phyloP scores from a whole-genome alignment of 192 early-diverging fungal genomes.

The Dissophora globulifera region DNA sequence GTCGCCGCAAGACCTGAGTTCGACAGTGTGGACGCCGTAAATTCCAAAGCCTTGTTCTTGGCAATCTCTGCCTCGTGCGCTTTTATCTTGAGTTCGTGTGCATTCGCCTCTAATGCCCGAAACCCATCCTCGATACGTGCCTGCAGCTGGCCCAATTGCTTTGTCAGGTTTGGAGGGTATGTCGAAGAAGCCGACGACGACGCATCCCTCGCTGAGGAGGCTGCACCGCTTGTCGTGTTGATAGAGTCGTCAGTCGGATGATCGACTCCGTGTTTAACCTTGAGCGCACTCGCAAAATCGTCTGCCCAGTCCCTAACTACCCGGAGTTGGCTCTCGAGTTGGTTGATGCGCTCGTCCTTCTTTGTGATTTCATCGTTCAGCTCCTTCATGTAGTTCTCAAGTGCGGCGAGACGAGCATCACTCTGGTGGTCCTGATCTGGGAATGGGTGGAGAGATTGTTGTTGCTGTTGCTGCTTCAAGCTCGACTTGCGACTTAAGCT shows the following conservation, averaged over 20 bases:
- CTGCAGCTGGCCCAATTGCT: constrained; percentile 21
- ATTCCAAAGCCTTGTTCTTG: constrained; percentile 40
- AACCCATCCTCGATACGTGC: constrained; percentile 39
- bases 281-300: constrained; percentile 21
- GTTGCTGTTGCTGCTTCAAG: constrained; percentile 1
- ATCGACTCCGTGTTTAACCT: constrained; percentile 7
- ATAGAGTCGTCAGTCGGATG: not conserved
- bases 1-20: constrained; percentile 1
- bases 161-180: constrained; percentile 4
- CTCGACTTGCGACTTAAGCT: not conserved
- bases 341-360: constrained; percentile 33
- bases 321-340: constrained; percentile 37
- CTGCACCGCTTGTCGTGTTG: no score
- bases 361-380: constrained; percentile 41
- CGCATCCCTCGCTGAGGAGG: no score
- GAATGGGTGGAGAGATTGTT: not conserved
- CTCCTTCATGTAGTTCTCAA: constrained; percentile 49
- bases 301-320: constrained; percentile 35
- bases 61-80: constrained; percentile 26
- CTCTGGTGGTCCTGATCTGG: constrained; percentile 18
- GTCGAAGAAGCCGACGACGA: no score
- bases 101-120: constrained; percentile 16
- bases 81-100: constrained; percentile 24
- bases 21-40: constrained; percentile 25
- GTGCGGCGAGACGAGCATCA: constrained; percentile 5